These are phyloP conservation scores for Bryopsis sp. DNA, from an alignment of 139 green algal genomes.

Conservation along the genomic window DNA sequence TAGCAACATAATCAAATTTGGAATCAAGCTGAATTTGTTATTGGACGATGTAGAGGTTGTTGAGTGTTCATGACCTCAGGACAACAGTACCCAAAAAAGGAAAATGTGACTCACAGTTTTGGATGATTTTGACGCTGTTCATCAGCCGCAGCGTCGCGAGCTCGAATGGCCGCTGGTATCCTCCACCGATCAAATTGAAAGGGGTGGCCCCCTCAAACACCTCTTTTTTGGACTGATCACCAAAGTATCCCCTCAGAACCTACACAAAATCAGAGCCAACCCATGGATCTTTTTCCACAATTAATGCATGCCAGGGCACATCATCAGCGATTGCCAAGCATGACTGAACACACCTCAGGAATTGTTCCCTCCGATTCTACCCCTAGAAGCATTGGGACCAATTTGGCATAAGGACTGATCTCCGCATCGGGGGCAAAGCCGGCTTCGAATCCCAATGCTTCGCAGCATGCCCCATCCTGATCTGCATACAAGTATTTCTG, in stretches of 20 bases:
- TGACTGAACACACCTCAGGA: slow-evolving; percentile 38
- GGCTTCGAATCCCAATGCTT: slow-evolving; percentile 23
- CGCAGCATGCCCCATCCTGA: slow-evolving; percentile 38
- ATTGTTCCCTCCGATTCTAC: slow-evolving; percentile 65
- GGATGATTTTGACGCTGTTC: slow-evolving; percentile 70
- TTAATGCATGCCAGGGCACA: not conserved
- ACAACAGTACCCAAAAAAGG: not conserved
- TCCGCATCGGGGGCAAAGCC: slow-evolving; percentile 29
- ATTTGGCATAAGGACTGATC: slow-evolving; percentile 58
- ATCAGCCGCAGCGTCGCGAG: slow-evolving; percentile 70
- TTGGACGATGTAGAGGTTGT: not conserved
- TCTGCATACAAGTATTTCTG: slow-evolving; percentile 49
- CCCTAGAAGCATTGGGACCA: slow-evolving; percentile 69
- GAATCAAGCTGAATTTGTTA: not conserved
- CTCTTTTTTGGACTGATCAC: slow-evolving; percentile 44
- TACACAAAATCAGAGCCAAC: slow-evolving; percentile 18
- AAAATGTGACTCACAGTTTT: slow-evolving; percentile 41
- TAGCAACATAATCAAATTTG: not conserved
- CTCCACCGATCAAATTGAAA: slow-evolving; percentile 66
- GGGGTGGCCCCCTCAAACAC: slow-evolving; percentile 46
- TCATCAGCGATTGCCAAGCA: not conserved
- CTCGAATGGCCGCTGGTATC: slow-evolving; percentile 71
- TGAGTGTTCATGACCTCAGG: not conserved
- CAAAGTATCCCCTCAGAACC: slow-evolving; percentile 69
- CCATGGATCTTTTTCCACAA: too few relatives aligned